Evolutionary conservation across 2,329 filamentous ascomycete species (phyloP), one percentile per base, ranked within the genome.

Genomic region (Calonectria naviculata): DNA sequence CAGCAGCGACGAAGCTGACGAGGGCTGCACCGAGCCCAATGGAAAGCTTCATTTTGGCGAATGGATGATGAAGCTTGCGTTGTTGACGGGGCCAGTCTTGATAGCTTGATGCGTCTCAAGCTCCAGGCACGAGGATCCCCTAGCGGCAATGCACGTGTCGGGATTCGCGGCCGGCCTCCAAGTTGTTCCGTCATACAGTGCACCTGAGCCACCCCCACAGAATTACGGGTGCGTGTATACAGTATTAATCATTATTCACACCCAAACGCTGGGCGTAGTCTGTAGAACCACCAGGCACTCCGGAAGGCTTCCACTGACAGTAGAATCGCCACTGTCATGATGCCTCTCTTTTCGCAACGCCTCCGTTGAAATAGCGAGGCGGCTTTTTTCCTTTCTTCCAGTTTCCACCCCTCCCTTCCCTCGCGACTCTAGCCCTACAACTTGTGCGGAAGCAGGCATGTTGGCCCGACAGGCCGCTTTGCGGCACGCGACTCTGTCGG

Each of bases 11-110:
- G 75, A 83, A 80, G 77, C 84, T 81, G 66, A 79, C 81, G 62
- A 86, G 77, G 71, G 81, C 82, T 71, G 81, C 81, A 67, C 81
- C 76, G 71, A 85, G 78, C 78, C 84, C 84, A 72, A 82, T 74
- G 70, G 76, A 81, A 76, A 85, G 83, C 83, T 84, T 86, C 85
- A 86, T 86, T 79, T 77, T 84, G 80, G 75, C 66, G 66, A 70
- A 54, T 73, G 67, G 76, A 75, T 77, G 71, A 78, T 81, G 81
- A 82, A 81, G 82, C 76, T 78, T 74, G 72, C 28, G 71, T 74
- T 68, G 76, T 71, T 67, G 71, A 67, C 64, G 41, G 28, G 56
- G 65, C 74, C 73, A 72, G 72, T 72, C 79, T 38, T 78, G 77
- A 71, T 76, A 76, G 77, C 76, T 79, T 77, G 75, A 73, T 75